Conservation (phyloP, 2,329 filamentous ascomycete genomes). For the Xylariomycetidae sp. region DNA sequence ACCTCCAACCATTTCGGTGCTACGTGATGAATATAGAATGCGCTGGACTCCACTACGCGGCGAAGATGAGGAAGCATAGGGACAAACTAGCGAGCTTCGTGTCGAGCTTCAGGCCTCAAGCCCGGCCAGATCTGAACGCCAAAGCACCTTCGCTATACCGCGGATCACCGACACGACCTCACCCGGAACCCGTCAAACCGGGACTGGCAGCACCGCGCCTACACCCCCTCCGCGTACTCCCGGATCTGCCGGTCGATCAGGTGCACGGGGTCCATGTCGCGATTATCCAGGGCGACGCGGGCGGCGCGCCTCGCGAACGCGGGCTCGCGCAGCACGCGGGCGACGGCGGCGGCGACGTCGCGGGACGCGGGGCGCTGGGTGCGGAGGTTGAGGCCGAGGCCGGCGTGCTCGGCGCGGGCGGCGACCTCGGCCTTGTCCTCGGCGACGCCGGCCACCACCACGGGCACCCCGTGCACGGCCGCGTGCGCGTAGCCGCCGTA, state of each 20-base stretch:
- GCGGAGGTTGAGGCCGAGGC: conserved; percentile 38
- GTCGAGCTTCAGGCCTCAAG: no score
- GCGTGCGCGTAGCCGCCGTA: conserved; percentile 32
- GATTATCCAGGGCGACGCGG: conserved; percentile 28
- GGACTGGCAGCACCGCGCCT: no score
- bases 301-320: conserved; percentile 11
- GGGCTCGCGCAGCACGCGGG: conserved; percentile 5
- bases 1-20: no score
- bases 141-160: no score
- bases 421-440: conserved; percentile 29
- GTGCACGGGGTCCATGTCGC: conserved; percentile 16
- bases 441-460: conserved; percentile 10
- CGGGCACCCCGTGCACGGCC: conserved; percentile 10
- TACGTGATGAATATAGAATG: no score
- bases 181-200: no score
- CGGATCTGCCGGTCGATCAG: conserved; percentile 18
- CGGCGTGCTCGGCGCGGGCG: conserved; percentile 35
- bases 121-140: no score
- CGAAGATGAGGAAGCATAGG: no score
- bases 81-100: no score
- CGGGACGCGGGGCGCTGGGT: conserved; percentile 24
- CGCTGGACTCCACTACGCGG: no score
- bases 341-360: conserved; percentile 5
- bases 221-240: conserved; percentile 14
- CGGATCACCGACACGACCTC: no score